A percentile compares a stretch with the other conserved stretches of the same genome.
Evolutionary conservation across 495 filamentous ascomycete species (phyloP).

Genomic region (Penicillium silybi): DNA sequence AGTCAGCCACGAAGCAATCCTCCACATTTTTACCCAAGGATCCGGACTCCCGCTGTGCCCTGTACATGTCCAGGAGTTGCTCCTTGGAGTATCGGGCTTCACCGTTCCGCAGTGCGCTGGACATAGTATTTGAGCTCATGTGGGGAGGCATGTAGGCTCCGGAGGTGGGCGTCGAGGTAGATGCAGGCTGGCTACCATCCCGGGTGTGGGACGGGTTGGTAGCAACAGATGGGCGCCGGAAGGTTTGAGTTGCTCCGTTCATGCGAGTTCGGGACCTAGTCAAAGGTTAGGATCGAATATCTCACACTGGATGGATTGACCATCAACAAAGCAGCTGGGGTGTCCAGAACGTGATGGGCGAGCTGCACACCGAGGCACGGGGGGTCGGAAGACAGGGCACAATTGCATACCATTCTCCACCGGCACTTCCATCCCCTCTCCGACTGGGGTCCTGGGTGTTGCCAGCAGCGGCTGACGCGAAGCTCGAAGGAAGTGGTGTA

Average conservation of each 20-base stretch:
- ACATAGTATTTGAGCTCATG: slow-evolving; percentile 46
- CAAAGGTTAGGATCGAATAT: slow-evolving; percentile 23
- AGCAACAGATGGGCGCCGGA: slow-evolving; percentile 75
- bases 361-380: neutral
- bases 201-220: slow-evolving; percentile 52
- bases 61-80: slow-evolving; percentile 74
- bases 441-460: slow-evolving; percentile 55
- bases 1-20: slow-evolving; percentile 68
- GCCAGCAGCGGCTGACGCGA: slow-evolving; percentile 77
- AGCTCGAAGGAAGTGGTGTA: slow-evolving; percentile 75
- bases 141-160: slow-evolving; percentile 61
- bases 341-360: neutral
- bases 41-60: slow-evolving; percentile 53
- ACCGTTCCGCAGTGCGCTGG: slow-evolving; percentile 51
- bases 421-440: slow-evolving; percentile 51
- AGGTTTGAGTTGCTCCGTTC: slow-evolving; percentile 80
- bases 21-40: slow-evolving; percentile 58
- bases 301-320: slow-evolving; percentile 6
- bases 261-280: slow-evolving; percentile 60
- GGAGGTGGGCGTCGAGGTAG: slow-evolving; percentile 45
- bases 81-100: slow-evolving; percentile 77
- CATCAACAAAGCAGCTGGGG: neutral
- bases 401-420: slow-evolving; percentile 54
- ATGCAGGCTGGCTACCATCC: slow-evolving; percentile 46
- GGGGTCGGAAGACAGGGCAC: slow-evolving; percentile 8